Percentiles rank a stretch among this genome's conserved stretches.
Evolutionary conservation across 2,329 filamentous ascomycete genomes (phyloP).

Genomic region (Talaromyces sp.): DNA sequence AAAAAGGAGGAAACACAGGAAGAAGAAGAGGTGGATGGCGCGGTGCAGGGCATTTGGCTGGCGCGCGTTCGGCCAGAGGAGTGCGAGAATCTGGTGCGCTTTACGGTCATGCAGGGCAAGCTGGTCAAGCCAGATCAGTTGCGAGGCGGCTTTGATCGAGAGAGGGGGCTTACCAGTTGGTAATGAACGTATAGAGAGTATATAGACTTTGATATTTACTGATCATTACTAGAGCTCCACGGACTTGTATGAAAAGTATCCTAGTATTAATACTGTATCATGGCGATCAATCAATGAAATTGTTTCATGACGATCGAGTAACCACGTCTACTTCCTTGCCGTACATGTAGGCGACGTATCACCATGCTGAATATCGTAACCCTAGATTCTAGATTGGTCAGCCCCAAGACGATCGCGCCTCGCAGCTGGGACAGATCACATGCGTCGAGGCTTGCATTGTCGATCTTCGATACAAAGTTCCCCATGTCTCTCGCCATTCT

Average conservation of each 20-base stretch:
- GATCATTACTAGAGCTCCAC: background rate
- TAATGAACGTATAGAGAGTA: slow-evolving; percentile 32
- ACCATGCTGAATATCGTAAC: background rate
- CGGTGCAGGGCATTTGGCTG: slow-evolving; percentile 88
- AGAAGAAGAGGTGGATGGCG: slow-evolving; percentile 47
- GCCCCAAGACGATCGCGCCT: background rate
- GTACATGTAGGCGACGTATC: background rate
- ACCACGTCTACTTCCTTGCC: background rate
- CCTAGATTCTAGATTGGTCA: background rate
- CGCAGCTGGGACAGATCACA: background rate
- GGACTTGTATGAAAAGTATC: too few species aligned
- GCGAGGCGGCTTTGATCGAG: slow-evolving; percentile 83
- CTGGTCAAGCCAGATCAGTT: slow-evolving; percentile 86
- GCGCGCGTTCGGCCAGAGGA: slow-evolving; percentile 81
- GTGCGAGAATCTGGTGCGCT: slow-evolving; percentile 86
- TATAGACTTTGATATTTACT: background rate
- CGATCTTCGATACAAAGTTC: background rate
- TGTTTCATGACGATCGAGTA: background rate
- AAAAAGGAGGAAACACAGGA: slow-evolving; percentile 25
- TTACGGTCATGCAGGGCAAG: slow-evolving; percentile 88
- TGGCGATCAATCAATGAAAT: background rate
- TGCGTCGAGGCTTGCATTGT: background rate
- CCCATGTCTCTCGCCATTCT: background rate
- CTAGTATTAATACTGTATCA: too few species aligned
- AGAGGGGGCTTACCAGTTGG: slow-evolving; percentile 81